Evolutionary conservation across 345 rosid genomes (phyloP).

Genomic region (Eucalyptus marginata): DNA sequence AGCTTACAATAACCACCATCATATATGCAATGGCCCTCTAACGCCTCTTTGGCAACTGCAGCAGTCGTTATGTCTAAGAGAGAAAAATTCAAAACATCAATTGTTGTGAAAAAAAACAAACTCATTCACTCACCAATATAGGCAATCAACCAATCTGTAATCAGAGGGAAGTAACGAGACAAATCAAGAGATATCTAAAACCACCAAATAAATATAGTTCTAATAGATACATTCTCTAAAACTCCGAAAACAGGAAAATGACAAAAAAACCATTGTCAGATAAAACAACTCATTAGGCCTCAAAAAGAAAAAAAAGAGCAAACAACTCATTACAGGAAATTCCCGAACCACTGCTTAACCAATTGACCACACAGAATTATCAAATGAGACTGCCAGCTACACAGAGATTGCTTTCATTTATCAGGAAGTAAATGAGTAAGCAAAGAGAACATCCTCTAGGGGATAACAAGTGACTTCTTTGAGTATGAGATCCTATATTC

Average conservation of each 20-base stretch:
- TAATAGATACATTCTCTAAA: neutral
- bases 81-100: neutral
- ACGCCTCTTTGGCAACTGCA: conserved; percentile 72
- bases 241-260: neutral
- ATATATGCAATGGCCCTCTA: conserved; percentile 99
- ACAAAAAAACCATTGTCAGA: neutral
- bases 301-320: neutral
- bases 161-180: neutral
- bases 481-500: neutral
- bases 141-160: neutral
- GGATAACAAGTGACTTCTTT: neutral
- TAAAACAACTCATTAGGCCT: neutral
- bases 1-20: conserved; percentile 99
- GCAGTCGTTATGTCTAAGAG: conserved; percentile 73
- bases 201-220: neutral
- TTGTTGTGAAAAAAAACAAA: neutral
- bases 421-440: neutral
- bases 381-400: neutral
- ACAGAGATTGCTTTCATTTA: neutral
- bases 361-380: neutral
- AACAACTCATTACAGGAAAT: neutral
- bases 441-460: neutral
- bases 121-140: neutral
- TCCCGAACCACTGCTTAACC: neutral
- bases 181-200: neutral